These are phyloP conservation scores for Niebla homalea DNA, from an alignment of 495 filamentous ascomycete genomes.

Conservation along the genomic window DNA sequence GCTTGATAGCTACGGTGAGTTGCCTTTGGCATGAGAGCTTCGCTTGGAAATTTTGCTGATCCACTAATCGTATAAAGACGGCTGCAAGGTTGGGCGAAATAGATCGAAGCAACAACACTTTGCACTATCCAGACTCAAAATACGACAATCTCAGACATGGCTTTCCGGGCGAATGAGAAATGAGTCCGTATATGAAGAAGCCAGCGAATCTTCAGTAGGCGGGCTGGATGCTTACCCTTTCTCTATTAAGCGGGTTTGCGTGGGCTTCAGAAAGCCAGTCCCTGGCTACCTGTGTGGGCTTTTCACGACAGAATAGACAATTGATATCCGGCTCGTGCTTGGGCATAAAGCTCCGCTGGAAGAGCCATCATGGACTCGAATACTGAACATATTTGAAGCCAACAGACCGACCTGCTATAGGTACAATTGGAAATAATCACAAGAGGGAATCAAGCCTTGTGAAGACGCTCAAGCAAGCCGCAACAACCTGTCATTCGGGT, in stretches of 20 bases:
- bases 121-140: constrained; percentile 60
- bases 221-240: no score
- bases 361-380: no score
- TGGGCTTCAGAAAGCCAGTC: background rate
- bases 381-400: no score
- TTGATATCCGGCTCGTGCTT: background rate
- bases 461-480: constrained; percentile 91
- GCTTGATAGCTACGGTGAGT: constrained; percentile 48
- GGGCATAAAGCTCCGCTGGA: no score
- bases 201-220: no score
- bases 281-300: constrained; percentile 76
- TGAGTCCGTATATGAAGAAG: no score
- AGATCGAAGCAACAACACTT: constrained; percentile 50
- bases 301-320: constrained; percentile 64
- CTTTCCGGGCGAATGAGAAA: constrained; percentile 18
- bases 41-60: background rate
- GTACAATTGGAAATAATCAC: constrained; percentile 27
- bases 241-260: background rate
- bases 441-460: constrained; percentile 90
- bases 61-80: constrained; percentile 15
- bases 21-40: background rate
- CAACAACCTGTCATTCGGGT: constrained; percentile 49
- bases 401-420: no score
- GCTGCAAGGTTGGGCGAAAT: constrained; percentile 40
- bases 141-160: constrained; percentile 63